A percentile compares a stretch with the other conserved stretches of the same genome.
These are phyloP conservation scores for Candida fluviatilis DNA, from an alignment of 805 yeast genomes.

Conservation along the genomic window DNA sequence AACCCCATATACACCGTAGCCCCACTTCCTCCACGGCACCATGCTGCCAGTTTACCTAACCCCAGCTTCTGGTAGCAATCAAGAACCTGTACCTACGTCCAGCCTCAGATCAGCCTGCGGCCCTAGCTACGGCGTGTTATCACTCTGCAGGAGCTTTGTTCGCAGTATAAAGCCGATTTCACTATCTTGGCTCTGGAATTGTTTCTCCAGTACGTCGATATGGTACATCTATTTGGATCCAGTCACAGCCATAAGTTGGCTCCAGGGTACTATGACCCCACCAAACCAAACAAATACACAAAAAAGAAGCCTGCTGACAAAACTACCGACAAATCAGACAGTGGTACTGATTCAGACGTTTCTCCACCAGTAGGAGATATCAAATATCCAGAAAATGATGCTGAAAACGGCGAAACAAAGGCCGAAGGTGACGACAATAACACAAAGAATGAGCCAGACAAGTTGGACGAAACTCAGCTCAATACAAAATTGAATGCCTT, in stretches of 20 bases:
- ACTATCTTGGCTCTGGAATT: too few relatives aligned
- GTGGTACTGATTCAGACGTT: neutral
- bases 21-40: too few relatives aligned
- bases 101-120: too few relatives aligned
- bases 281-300: neutral
- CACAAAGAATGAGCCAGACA: conserved; percentile 12
- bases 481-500: conserved; percentile 38
- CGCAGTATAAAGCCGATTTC: too few relatives aligned
- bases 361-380: neutral
- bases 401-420: conserved; percentile 5
- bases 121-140: too few relatives aligned
- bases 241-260: conserved; percentile 2
- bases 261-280: conserved; percentile 4
- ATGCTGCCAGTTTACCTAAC: too few relatives aligned
- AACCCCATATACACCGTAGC: too few relatives aligned
- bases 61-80: too few relatives aligned
- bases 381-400: neutral
- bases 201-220: neutral
- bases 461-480: conserved; percentile 23
- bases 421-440: conserved; percentile 6
- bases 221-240: conserved; percentile 8
- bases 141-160: too few relatives aligned
- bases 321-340: neutral
- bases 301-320: conserved; percentile 3
- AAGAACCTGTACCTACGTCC: too few relatives aligned